phyloP scores from a whole-genome alignment of 106 monocot species.

The Alisma plantagoaquatica region DNA sequence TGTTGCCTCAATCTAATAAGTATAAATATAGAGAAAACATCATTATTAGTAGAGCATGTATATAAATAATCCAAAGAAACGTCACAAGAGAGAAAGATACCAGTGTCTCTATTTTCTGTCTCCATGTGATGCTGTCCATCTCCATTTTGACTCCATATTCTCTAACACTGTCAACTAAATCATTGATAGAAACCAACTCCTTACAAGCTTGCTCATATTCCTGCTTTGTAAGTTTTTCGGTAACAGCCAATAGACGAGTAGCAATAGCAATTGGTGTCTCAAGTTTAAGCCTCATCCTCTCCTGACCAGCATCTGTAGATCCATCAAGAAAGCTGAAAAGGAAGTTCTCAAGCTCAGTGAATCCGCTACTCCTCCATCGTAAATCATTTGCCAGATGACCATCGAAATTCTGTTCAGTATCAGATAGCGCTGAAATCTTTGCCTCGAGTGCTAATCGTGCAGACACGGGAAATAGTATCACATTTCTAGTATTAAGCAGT shows the following conservation, averaged over 20 bases:
- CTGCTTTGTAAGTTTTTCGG: constrained; percentile 38
- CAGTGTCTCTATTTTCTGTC: constrained; percentile 39
- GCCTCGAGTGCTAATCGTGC: constrained; percentile 79
- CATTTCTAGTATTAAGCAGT: constrained; percentile 56
- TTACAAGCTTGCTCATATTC: constrained; percentile 48
- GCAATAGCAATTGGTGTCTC: constrained; percentile 81
- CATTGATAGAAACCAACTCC: constrained; percentile 49
- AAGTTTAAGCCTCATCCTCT: constrained; percentile 85
- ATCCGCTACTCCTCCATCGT: constrained; percentile 71
- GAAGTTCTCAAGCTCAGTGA: constrained; percentile 65
- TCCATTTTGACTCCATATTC: constrained; percentile 58
- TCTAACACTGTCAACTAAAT: constrained; percentile 42
- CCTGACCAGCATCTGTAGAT: constrained; percentile 72
- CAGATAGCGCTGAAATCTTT: constrained; percentile 44
- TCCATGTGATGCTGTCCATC: constrained; percentile 61
- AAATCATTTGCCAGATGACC: constrained; percentile 39
- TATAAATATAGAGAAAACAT: too few species aligned
- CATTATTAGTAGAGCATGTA: too few species aligned
- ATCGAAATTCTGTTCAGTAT: constrained; percentile 14
- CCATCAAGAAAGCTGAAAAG: constrained; percentile 82
- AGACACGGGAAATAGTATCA: constrained; percentile 78
- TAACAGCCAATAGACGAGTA: constrained; percentile 58
- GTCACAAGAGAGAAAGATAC: constrained; percentile 22
- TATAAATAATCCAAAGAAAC: neutral
- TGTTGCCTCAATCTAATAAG: constrained; percentile 77